Evolutionary conservation across 176 grass and related monocot genomes (phyloP).

Genomic region (Leersia perrieri): DNA sequence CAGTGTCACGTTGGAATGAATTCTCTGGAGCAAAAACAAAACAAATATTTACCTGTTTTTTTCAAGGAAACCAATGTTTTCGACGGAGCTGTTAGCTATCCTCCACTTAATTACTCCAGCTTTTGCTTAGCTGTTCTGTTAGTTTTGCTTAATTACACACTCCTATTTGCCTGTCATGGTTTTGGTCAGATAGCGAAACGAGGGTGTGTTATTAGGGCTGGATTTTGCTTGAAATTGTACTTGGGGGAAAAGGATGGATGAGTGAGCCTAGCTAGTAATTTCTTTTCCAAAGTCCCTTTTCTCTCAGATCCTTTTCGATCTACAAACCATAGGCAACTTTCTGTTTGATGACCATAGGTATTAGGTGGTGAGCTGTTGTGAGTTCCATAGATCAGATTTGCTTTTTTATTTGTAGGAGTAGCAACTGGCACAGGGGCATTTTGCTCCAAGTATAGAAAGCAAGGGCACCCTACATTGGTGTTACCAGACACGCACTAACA

Average conservation of each 20-base stretch:
- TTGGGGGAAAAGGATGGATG: neutral
- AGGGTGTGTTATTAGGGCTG: neutral
- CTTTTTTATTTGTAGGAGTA: neutral
- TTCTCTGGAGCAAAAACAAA: neutral
- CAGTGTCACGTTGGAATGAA: neutral
- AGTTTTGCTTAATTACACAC: neutral
- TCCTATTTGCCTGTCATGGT: slow-evolving; percentile 7
- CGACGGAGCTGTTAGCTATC: slow-evolving; percentile 16
- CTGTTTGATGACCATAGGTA: slow-evolving; percentile 14
- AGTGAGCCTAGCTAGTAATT: neutral
- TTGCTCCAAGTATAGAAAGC: neutral
- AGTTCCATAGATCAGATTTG: slow-evolving; percentile 6
- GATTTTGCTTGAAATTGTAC: neutral
- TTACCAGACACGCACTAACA: neutral
- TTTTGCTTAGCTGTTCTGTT: neutral
- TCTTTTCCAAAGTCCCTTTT: neutral
- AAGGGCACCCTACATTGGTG: neutral
- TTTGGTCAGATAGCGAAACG: slow-evolving; percentile 15
- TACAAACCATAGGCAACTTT: slow-evolving; percentile 23
- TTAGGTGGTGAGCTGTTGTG: slow-evolving; percentile 32
- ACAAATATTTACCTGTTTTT: slow-evolving; percentile 15
- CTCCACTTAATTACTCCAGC: too few relatives aligned
- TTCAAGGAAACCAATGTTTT: neutral
- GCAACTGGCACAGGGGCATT: neutral
- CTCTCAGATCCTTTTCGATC: slow-evolving; percentile 22